A percentile compares a stretch with the other conserved stretches of the same genome.
Evolutionary conservation across 495 filamentous ascomycete species (phyloP).

Genomic region (Mycothermus thermophilus): DNA sequence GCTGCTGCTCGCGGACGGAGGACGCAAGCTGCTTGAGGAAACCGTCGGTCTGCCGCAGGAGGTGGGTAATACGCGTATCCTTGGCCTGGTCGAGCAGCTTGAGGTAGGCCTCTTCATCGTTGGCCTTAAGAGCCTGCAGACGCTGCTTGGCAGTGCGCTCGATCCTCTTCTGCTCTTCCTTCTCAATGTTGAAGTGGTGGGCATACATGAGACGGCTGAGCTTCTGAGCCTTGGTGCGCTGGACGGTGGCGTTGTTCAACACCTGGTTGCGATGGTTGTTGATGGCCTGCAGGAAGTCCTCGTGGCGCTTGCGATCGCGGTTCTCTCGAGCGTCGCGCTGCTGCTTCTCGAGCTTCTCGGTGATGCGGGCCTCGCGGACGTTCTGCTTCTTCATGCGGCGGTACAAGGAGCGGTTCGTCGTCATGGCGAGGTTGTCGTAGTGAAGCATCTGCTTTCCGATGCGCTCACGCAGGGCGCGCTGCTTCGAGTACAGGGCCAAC

Average conservation of each 20-base stretch:
- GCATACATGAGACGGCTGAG: slow-evolving; percentile 71
- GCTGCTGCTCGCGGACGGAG: slow-evolving; percentile 85
- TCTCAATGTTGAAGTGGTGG: slow-evolving; percentile 92
- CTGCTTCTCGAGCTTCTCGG: slow-evolving; percentile 96
- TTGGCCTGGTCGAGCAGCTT: slow-evolving; percentile 96
- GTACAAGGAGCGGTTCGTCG: slow-evolving; percentile 75
- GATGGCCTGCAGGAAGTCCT: slow-evolving; percentile 63
- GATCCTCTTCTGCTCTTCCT: slow-evolving; percentile 95
- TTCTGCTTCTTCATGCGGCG: slow-evolving; percentile 94
- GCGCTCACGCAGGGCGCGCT: slow-evolving; percentile 68
- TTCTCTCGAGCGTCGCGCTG: slow-evolving; percentile 89
- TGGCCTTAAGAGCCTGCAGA: slow-evolving; percentile 95
- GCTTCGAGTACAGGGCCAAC: slow-evolving; percentile 68
- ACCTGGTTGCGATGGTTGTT: slow-evolving; percentile 44
- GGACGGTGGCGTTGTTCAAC: slow-evolving; percentile 18
- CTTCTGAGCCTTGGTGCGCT: slow-evolving; percentile 57
- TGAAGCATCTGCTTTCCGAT: slow-evolving; percentile 82
- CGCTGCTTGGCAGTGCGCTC: slow-evolving; percentile 96
- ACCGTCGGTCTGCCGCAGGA: slow-evolving; percentile 89
- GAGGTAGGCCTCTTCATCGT: slow-evolving; percentile 97
- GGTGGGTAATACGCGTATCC: slow-evolving; percentile 95
- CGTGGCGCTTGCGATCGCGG: slow-evolving; percentile 91
- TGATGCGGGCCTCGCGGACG: slow-evolving; percentile 88
- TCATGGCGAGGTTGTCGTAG: slow-evolving; percentile 89
- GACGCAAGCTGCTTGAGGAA: slow-evolving; percentile 91